phyloP scores from a whole-genome alignment of 352 stramenopile species.

The Pythium sp. region DNA sequence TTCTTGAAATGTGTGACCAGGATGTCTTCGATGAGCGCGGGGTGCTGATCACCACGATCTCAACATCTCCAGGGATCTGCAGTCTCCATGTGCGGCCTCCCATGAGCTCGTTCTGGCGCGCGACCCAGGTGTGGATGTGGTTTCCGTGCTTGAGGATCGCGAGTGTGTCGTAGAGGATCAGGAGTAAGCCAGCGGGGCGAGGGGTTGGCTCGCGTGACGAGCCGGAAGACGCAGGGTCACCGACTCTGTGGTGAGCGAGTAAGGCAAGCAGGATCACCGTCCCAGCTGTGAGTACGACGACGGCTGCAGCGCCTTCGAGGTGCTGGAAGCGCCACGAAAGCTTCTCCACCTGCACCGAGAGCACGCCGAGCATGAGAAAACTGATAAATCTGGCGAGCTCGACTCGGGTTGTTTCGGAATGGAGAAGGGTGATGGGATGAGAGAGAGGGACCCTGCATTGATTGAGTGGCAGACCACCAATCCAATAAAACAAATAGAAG shows the following conservation, averaged over 20 bases:
- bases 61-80: constrained; percentile 23
- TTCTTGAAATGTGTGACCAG: constrained; percentile 33
- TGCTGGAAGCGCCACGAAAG: neutral
- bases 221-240: neutral
- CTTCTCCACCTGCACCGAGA: neutral
- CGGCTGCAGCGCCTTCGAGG: neutral
- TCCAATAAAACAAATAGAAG: neutral
- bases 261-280: neutral
- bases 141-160: constrained; percentile 22
- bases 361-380: neutral
- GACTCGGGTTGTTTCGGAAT: neutral
- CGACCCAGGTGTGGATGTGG: constrained; percentile 31
- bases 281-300: neutral
- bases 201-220: neutral
- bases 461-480: neutral
- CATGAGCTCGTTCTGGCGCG: constrained; percentile 19
- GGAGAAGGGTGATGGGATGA: neutral
- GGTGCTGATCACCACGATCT: constrained; percentile 23
- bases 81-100: constrained; percentile 28
- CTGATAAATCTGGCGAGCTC: neutral
- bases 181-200: neutral
- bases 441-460: neutral
- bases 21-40: constrained; percentile 33
- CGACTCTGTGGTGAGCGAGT: neutral
- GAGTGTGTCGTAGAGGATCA: constrained; percentile 21